A percentile compares a stretch with the other conserved stretches of the same genome.
phyloP scores from a whole-genome alignment of 2,329 filamentous ascomycete species.

The Purpureocillium takamizusanense region DNA sequence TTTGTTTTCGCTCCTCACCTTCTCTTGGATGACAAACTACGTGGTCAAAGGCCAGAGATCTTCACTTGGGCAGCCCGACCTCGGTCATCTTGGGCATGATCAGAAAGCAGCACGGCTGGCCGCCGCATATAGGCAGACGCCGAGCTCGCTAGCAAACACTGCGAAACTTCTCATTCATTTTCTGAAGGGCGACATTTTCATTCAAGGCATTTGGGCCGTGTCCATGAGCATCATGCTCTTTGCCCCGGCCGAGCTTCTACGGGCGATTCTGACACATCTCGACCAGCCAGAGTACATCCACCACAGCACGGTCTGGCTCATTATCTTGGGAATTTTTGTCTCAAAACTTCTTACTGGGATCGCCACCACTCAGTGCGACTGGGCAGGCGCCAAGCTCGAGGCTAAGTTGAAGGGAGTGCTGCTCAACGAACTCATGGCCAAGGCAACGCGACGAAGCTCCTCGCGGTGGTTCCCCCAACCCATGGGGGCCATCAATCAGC shows the following conservation, averaged over 20 bases:
- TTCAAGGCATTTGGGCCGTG: conserved; percentile 1
- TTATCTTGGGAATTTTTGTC: neutral
- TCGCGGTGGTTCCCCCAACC: neutral
- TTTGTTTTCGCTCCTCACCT: no score
- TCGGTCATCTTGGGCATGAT: no score
- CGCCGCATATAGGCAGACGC: no score
- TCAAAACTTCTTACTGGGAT: neutral
- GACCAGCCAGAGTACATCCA: neutral
- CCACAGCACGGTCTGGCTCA: neutral
- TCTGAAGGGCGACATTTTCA: neutral
- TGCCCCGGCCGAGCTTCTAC: neutral
- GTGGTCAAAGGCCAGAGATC: no score
- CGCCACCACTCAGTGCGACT: conserved; percentile 1
- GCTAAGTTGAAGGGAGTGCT: neutral
- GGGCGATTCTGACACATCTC: neutral
- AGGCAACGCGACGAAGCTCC: neutral
- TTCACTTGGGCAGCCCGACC: no score
- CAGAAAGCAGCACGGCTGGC: no score
- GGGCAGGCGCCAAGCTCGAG: neutral
- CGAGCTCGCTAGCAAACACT: no score
- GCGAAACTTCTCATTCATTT: neutral
- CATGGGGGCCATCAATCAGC: neutral
- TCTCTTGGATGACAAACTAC: no score
- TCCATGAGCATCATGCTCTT: conserved; percentile 1
- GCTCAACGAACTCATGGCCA: neutral